These are phyloP conservation scores for Graphilbum sp. DNA, from an alignment of 2,329 filamentous ascomycete genomes.

Conservation along the genomic window DNA sequence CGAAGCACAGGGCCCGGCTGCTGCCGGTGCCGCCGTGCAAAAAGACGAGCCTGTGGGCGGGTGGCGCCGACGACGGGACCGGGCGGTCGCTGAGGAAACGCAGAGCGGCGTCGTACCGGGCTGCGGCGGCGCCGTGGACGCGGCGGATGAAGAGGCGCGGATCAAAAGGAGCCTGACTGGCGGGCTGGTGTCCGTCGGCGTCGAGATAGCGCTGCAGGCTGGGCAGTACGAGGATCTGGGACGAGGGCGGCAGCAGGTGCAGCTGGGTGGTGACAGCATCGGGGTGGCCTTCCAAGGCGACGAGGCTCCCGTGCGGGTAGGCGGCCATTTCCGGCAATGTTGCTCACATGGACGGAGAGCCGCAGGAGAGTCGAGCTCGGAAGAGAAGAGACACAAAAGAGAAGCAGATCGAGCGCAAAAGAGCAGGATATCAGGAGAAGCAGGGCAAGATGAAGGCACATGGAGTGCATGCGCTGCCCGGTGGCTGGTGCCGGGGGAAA, in stretches of 20 bases:
- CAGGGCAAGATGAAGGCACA: no score
- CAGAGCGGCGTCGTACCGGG: slow-evolving; percentile 30
- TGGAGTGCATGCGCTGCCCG: no score
- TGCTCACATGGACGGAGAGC: slow-evolving; percentile 7
- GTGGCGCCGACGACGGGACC: slow-evolving; percentile 19
- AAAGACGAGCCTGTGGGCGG: slow-evolving; percentile 32
- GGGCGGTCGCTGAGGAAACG: slow-evolving; percentile 26
- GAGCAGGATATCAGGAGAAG: no score
- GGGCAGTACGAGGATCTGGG: slow-evolving; percentile 41
- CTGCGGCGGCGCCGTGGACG: slow-evolving; percentile 31
- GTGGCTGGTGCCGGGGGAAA: no score
- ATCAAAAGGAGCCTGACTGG: slow-evolving; percentile 15
- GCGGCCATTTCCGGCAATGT: no score
- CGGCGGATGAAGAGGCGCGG: slow-evolving; percentile 25
- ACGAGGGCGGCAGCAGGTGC: slow-evolving; percentile 39
- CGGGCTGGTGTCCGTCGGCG: no score
- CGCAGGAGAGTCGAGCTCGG: no score
- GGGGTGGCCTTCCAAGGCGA: slow-evolving; percentile 42
- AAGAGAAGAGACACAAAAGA: no score
- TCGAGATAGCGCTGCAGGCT: slow-evolving; percentile 28
- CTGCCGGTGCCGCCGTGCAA: slow-evolving; percentile 40
- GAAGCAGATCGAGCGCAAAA: no score
- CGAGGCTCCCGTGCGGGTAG: slow-evolving; percentile 27
- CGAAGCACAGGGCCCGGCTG: slow-evolving; percentile 37
- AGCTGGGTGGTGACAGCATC: slow-evolving; percentile 41